Evolutionary conservation across 1,139 yeast species (phyloP), one percentile per base, ranked within the genome.

Genomic region (Martiniozyma asiatica): DNA sequence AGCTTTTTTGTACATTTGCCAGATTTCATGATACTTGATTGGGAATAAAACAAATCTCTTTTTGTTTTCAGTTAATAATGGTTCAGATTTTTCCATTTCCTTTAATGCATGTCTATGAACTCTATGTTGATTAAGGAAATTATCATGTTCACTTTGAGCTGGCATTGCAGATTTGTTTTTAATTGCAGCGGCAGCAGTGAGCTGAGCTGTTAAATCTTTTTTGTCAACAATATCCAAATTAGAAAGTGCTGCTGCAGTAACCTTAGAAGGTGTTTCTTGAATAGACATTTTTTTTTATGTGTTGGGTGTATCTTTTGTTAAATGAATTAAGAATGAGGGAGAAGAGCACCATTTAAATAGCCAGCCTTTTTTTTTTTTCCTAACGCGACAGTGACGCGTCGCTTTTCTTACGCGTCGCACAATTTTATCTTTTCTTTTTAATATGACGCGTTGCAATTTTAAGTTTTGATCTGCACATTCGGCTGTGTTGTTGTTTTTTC

Each of bases 1-100:
- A 25, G 97, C 96, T 63, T 87, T 85, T 67, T 89, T 89, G 64
- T 89, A 89, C 71, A 93, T 89, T 58, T 87, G 94, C 97, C 98
- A 89, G 51, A 92, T 81, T 63, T 89, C 97, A 56, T 87, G 92
- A 64, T 85, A 92, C 61, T 82, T 81, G 61, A 89, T 85, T 42
- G 99, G 99, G 75, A 89, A 92, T 47, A 89, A 65, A 34, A 89
- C 98, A 53, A 85, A 89, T 53, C 98, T 76, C 53, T 74, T 74
- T 45, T 71, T 73, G 70, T 92, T 89, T 61, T 89, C 97, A 38
- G 58, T 56, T 50, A 89, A 70, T 49, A 89, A 61, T 4, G 96
- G 96, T 65, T 89, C 99, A 36, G 82, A 82, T 56, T 71, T 71
- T 65, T 89, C 95, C 47, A 69, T 45, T 40, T 63, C 84, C 63